Conservation (phyloP, 805 yeast species). For the Cyberlindnera mississippiensis region DNA sequence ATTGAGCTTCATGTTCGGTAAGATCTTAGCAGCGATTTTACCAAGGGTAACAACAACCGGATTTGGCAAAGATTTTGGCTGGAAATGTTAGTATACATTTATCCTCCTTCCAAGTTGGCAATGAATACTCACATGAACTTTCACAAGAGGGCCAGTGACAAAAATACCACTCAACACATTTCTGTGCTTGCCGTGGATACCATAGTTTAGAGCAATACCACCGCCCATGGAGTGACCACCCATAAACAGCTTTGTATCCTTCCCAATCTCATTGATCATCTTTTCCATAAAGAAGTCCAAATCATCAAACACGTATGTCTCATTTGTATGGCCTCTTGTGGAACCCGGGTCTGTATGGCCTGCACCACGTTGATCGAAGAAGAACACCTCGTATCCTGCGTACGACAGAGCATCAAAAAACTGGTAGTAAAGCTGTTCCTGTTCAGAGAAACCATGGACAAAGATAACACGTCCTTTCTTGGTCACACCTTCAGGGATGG, state of each 20-base stretch:
- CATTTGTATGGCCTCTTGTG: conserved; percentile 53
- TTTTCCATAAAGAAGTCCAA: conserved; percentile 52
- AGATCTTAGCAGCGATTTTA: conserved; percentile 36
- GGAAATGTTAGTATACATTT: background rate
- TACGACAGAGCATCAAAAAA: conserved; percentile 48
- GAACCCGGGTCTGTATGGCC: conserved; percentile 59
- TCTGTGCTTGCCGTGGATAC: conserved; percentile 47
- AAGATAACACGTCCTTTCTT: conserved; percentile 52
- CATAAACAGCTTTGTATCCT: conserved; percentile 41
- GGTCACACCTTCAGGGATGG: conserved; percentile 31
- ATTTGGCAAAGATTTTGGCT: conserved; percentile 55
- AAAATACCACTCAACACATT: conserved; percentile 44
- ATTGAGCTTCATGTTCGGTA: conserved; percentile 51
- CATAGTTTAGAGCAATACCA: conserved; percentile 62
- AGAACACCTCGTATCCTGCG: conserved; percentile 60
- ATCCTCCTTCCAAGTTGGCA: background rate
- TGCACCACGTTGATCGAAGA: conserved; percentile 74
- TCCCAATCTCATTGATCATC: conserved; percentile 35
- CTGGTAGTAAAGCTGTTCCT: conserved; percentile 44
- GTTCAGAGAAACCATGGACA: conserved; percentile 74
- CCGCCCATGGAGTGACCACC: conserved; percentile 85
- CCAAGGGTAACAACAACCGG: conserved; percentile 36
- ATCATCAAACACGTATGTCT: conserved; percentile 52
- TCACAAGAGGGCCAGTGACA: conserved; percentile 57
- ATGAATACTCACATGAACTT: conserved; percentile 35